Percentiles rank a stretch among this genome's conserved stretches.
Evolutionary conservation across 208 protist species (phyloP).

Genomic region (Phytomonas francai): DNA sequence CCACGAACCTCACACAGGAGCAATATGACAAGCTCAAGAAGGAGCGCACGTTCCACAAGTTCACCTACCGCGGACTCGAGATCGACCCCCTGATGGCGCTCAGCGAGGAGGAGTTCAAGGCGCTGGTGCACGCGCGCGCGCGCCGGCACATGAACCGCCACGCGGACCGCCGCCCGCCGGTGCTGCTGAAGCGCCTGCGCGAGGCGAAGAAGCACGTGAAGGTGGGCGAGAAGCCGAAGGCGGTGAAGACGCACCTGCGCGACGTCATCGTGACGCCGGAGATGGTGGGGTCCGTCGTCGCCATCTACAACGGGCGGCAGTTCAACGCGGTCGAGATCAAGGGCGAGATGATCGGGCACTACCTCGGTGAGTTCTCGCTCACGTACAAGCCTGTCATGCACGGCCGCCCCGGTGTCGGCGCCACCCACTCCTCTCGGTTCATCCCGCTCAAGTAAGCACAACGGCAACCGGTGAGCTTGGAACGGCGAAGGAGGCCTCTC

Average conservation of each 20-base stretch:
- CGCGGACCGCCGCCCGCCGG: slow-evolving; percentile 19
- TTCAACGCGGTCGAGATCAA: slow-evolving; percentile 99
- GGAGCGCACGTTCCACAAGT: slow-evolving; percentile 98
- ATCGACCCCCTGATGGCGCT: slow-evolving; percentile 25
- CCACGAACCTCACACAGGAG: slow-evolving; percentile 75
- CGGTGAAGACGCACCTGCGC: slow-evolving; percentile 99
- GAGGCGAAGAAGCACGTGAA: slow-evolving; percentile 95
- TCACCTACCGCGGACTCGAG: slow-evolving; percentile 95
- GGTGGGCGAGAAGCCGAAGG: slow-evolving; percentile 96
- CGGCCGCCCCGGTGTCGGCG: slow-evolving; percentile 98
- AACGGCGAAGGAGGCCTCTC: no score
- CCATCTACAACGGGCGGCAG: slow-evolving; percentile 99
- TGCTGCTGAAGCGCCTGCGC: slow-evolving; percentile 96
- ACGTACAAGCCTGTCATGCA: slow-evolving; percentile 99
- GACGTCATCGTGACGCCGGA: slow-evolving; percentile 98
- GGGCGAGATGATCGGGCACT: slow-evolving; percentile 99
- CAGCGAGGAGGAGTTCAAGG: slow-evolving; percentile 12
- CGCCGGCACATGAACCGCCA: slow-evolving; percentile 13
- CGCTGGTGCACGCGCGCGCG: slow-evolving; percentile 18
- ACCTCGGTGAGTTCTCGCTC: slow-evolving; percentile 99
- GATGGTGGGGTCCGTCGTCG: slow-evolving; percentile 99
- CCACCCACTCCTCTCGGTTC: slow-evolving; percentile 93
- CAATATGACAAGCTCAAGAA: slow-evolving; percentile 93
- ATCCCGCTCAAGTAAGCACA: slow-evolving; percentile 62
- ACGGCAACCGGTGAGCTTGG: no score